These are phyloP conservation scores for Monilinia vaccinii-corymbosi DNA, from an alignment of 2,329 filamentous ascomycete species.

Conservation along the genomic window DNA sequence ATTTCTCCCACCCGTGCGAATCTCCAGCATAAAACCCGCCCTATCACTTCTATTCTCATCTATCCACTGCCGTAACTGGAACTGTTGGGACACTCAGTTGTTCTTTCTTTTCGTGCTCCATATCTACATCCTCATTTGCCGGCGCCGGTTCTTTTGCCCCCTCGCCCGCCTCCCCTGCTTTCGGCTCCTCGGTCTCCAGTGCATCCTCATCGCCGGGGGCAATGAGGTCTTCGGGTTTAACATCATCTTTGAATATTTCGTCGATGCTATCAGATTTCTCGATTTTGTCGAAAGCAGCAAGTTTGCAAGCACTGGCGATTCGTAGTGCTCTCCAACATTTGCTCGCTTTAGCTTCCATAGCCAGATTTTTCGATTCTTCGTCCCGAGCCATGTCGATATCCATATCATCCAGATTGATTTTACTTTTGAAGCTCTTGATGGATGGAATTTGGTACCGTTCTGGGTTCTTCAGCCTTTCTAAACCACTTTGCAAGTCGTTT, in stretches of 20 bases:
- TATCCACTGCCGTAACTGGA: background rate
- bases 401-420: constrained; percentile 71
- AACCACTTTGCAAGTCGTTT: constrained; percentile 47
- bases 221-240: constrained; percentile 30
- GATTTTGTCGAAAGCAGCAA: constrained; percentile 77
- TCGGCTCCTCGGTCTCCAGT: constrained; percentile 29
- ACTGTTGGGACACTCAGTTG: background rate
- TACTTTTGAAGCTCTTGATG: constrained; percentile 59
- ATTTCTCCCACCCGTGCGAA: background rate
- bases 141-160: constrained; percentile 11
- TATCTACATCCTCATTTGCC: background rate
- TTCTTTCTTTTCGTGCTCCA: background rate
- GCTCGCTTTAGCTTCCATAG: constrained; percentile 68
- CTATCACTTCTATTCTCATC: background rate
- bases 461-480: constrained; percentile 60
- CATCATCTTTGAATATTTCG: constrained; percentile 43
- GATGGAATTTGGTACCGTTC: constrained; percentile 60
- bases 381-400: constrained; percentile 74
- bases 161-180: background rate
- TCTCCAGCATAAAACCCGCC: background rate
- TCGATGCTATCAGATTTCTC: constrained; percentile 69
- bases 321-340: constrained; percentile 86
- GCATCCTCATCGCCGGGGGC: constrained; percentile 30
- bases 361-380: constrained; percentile 46
- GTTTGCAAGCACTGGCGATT: constrained; percentile 63